Evolutionary conservation across 768 basidiomycete genomes (phyloP), one percentile per base, ranked within the genome.

Genomic region (Pleurotus tuber-regium): DNA sequence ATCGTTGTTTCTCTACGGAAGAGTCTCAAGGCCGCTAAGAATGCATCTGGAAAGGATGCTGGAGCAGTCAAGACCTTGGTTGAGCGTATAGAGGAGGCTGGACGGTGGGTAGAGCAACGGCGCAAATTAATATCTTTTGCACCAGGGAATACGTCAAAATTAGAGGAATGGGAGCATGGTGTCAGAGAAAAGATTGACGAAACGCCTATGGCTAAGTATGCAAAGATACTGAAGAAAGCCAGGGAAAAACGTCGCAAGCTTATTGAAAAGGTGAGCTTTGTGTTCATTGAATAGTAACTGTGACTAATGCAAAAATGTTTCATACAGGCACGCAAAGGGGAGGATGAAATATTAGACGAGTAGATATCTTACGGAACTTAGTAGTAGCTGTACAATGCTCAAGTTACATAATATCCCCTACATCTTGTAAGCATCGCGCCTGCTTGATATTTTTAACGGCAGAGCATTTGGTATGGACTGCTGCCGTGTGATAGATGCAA

Each of bases 51-150:
- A 1, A 90, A 90, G 62, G 86, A 87, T 54, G 73, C 76, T 1
- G 76, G 72, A 2, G 58, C 74, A 31, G 74, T 92, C 19, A 98
- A 95, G 69, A 74, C 76, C 0, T 72, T 99, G 10, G 72, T 96
- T 44, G 96, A 98, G 63, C 84, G 92, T 16, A 69, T 96, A 38
- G 94, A 98, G 56, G 89, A 91, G 60, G 92, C 88, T 55, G 76
- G 78, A 11, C 77, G 71, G 53, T 98, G 87, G 91, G 75, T 90
- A 31, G 86, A 91, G 63, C 70, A 79, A 61, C 77, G 73, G 61
- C 74, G 97, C 51, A 82, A 80, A 51, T 74, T 71, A 18, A 84
- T 97, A 2, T 68, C 70, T 19, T 94, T 98, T 59, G 78, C 82
- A 3, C 96, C 97, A 1, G 83, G 80, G 2, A 81, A 81, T 57